Percentiles rank a stretch among this genome's conserved stretches.
These are phyloP conservation scores for Oryza glaberrima DNA, from an alignment of 176 grass and related monocot species.

Conservation along the genomic window DNA sequence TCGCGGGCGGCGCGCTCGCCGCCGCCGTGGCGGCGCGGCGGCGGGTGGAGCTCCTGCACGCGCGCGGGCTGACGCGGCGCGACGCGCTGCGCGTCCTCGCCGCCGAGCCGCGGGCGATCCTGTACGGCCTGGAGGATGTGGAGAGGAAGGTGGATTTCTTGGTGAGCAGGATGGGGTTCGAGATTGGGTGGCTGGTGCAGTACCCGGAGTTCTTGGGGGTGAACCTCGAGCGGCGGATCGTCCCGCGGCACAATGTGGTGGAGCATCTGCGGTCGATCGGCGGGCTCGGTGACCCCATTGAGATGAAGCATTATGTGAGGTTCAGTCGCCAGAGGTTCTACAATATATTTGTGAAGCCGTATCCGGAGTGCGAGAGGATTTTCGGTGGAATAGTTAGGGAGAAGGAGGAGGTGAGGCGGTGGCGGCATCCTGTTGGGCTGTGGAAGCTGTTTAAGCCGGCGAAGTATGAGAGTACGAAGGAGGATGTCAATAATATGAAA, in stretches of 20 bases:
- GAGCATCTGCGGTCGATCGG: slow-evolving; percentile 50
- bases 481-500: slow-evolving; percentile 76
- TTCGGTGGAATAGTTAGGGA: slow-evolving; percentile 50
- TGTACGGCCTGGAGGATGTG: slow-evolving; percentile 63
- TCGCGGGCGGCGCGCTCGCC: slow-evolving; percentile 46
- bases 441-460: slow-evolving; percentile 84
- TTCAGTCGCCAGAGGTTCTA: slow-evolving; percentile 76
- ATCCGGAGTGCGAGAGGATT: slow-evolving; percentile 78
- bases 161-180: slow-evolving; percentile 56
- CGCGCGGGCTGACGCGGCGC: slow-evolving; percentile 62
- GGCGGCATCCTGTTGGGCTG: slow-evolving; percentile 45
- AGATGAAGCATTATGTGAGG: slow-evolving; percentile 85
- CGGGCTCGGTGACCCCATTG: slow-evolving; percentile 62
- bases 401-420: slow-evolving; percentile 34
- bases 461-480: slow-evolving; percentile 42
- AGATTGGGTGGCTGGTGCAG: slow-evolving; percentile 67
- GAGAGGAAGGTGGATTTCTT: slow-evolving; percentile 84
- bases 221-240: slow-evolving; percentile 74
- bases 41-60: slow-evolving; percentile 66
- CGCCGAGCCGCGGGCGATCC: slow-evolving; percentile 61
- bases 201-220: slow-evolving; percentile 82
- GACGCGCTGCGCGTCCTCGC: slow-evolving; percentile 77
- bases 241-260: slow-evolving; percentile 78
- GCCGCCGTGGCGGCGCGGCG: slow-evolving; percentile 55
- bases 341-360: slow-evolving; percentile 90